Evolutionary conservation across 106 monocot genomes (phyloP).

Genomic region (Alisma plantagoaquatica): DNA sequence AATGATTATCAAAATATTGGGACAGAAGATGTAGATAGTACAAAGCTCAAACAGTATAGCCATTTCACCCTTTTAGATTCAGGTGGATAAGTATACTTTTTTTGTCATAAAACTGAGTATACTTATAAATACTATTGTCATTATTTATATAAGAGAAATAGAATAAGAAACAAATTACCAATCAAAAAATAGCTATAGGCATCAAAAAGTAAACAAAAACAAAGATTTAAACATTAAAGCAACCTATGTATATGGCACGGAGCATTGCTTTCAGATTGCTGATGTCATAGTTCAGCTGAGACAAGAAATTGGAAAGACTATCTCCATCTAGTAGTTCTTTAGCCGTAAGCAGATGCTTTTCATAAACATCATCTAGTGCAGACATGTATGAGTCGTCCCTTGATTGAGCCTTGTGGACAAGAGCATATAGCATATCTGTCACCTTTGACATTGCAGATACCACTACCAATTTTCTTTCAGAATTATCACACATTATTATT

Average conservation of each 20-base stretch:
- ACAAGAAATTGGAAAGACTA: constrained; percentile 63
- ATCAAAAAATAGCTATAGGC: no score
- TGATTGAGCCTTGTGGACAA: constrained; percentile 76
- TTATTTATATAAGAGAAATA: no score
- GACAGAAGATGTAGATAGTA: no score
- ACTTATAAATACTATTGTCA: no score
- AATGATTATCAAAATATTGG: no score
- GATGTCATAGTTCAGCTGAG: constrained; percentile 67
- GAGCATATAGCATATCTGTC: constrained; percentile 93
- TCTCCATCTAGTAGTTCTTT: constrained; percentile 78
- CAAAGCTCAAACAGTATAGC: no score
- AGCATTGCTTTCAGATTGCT: constrained; percentile 95
- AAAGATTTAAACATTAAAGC: not conserved
- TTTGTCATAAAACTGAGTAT: no score
- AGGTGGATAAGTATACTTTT: no score
- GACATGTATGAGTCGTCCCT: constrained; percentile 78
- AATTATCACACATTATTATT: constrained; percentile 52
- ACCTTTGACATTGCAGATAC: constrained; percentile 99
- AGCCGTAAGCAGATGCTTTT: constrained; percentile 79
- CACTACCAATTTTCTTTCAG: constrained; percentile 80
- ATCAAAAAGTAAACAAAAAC: no score
- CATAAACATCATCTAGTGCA: constrained; percentile 71
- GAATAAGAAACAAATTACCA: no score
- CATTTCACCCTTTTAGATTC: no score
- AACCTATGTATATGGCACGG: constrained; percentile 91